Evolutionary conservation across 371 early-diverging fungal genomes (phyloP).

Genomic region (Enterospora canceri): DNA sequence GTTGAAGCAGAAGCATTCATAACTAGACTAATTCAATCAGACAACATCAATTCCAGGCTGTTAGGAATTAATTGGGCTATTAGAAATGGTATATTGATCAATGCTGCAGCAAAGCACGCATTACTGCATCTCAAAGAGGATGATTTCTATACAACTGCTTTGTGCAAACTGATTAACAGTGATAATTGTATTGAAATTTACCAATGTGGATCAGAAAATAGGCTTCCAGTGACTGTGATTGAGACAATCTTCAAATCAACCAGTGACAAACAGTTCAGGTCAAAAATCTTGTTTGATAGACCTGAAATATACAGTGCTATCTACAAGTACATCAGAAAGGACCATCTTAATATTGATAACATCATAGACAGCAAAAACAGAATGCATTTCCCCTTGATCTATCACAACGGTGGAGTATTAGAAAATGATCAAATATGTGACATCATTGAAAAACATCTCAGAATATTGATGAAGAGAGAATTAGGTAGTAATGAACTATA

Average conservation of each 20-base stretch:
- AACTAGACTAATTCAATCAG: conserved; percentile 26
- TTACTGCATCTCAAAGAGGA: conserved; percentile 10
- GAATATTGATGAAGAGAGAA: conserved; percentile 1
- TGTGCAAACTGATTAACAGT: conserved; percentile 18
- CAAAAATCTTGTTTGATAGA: conserved; percentile 24
- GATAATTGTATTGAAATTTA: conserved; percentile 28
- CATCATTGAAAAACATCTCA: conserved; percentile 23
- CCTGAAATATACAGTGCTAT: conserved; percentile 18
- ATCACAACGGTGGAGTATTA: neutral
- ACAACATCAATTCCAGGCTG: conserved; percentile 36
- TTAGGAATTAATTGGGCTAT: too few species aligned
- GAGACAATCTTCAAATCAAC: neutral
- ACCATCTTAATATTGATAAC: conserved; percentile 6
- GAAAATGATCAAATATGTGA: neutral
- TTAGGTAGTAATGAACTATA: neutral
- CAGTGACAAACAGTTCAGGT: conserved; percentile 10
- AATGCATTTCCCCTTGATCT: conserved; percentile 14
- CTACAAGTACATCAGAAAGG: conserved; percentile 6
- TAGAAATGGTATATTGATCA: too few species aligned
- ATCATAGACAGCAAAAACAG: conserved; percentile 1
- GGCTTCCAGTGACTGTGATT: neutral
- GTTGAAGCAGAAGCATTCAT: conserved; percentile 20
- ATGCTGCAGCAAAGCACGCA: too few species aligned
- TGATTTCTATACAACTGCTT: conserved; percentile 4
- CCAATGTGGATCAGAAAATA: conserved; percentile 18